Evolutionary conservation across 345 rosid genomes (phyloP), one percentile per base, ranked within the genome.

Genomic region (Salix caprea): DNA sequence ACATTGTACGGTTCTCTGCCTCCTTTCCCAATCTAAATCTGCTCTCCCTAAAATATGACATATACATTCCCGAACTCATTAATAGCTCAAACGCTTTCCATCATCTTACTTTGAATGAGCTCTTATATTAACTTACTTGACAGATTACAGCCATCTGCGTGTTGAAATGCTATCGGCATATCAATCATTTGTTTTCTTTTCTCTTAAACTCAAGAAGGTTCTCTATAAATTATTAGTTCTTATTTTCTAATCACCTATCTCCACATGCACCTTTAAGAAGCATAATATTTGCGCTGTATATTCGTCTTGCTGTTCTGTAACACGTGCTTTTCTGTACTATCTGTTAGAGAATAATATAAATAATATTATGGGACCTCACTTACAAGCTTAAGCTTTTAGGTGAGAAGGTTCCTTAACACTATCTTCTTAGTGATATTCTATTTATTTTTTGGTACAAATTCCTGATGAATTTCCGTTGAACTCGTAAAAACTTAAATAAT

Each of bases 1-100:
- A 87, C 97, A 77, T 74, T 93, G 98, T 96, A 96, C 23, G 62
- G 62, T 58, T 58, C 62, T n/a, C 28, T 58, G 89, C 72, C 14
- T 82, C 80, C 72, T 69, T 77, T 8, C 24, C 1, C 70, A 30
- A 6, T 39, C 54, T 52, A 30, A 14, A 56, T 56, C 28, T 8
- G 6, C 28, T 9, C 62, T 56, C 62, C 62, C 62, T 9, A 9
- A n/a, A 56, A 2, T 1, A 7, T 34, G 1, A 40, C 68, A 7
- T 26, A 4, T 16, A 46, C 30, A 26, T 3, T 8, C 37, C 23
- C 26, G 1, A 23, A 26, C 37, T 46, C 30, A 16, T 50, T 16
- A 5, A 50, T 15, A 50, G 54, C 54, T 15, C 8, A 50, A 16
- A 50, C 54, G 7, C 21, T 50, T 50, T 50, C 54, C 21, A 50